These are phyloP conservation scores for Heliamphora exappendiculata DNA, from an alignment of 148 eudicot genomes.

Conservation along the genomic window DNA sequence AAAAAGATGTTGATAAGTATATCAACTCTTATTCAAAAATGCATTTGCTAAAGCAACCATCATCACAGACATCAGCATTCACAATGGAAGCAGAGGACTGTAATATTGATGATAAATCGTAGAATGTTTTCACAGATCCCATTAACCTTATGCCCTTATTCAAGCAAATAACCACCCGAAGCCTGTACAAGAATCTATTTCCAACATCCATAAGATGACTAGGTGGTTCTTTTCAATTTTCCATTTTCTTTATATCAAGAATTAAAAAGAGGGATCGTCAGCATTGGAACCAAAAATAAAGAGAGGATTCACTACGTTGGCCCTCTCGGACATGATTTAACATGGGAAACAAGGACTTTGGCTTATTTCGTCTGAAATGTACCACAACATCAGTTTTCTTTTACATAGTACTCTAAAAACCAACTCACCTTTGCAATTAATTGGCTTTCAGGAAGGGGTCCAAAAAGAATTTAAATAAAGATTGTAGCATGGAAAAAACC, in stretches of 20 bases:
- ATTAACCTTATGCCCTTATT: neutral
- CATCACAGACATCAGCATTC: neutral
- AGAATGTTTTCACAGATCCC: neutral
- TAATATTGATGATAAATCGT: neutral
- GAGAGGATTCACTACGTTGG: neutral
- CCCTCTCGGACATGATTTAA: neutral
- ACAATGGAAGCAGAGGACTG: neutral
- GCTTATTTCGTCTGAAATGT: neutral
- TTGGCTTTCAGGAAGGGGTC: neutral
- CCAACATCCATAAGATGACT: neutral
- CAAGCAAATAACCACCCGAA: neutral
- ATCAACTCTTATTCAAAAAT: neutral
- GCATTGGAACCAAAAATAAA: neutral
- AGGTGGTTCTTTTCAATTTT: neutral
- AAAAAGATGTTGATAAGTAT: neutral
- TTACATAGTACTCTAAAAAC: neutral
- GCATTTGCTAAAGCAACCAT: neutral
- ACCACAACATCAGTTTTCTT: neutral
- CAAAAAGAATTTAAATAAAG: neutral
- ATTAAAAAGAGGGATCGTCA: neutral
- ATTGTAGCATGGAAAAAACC: neutral
- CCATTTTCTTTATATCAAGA: neutral
- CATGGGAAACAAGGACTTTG: neutral
- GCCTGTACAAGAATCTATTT: neutral
- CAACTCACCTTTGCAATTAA: neutral